These are phyloP conservation scores for Blastocystis sp. DNA, from an alignment of 352 stramenopile genomes.

Conservation along the genomic window DNA sequence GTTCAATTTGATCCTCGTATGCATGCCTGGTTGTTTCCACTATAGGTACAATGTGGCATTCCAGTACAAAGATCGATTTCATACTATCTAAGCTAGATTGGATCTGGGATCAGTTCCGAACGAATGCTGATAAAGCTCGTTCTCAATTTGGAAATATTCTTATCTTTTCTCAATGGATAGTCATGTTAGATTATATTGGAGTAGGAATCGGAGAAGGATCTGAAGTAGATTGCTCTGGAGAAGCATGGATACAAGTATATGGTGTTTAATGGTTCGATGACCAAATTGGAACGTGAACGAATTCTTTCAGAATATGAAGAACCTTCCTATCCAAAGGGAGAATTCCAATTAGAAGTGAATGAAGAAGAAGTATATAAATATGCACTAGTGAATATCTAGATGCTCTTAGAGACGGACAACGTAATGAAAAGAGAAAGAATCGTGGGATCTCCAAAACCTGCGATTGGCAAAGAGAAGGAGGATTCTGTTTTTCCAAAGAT, in stretches of 20 bases:
- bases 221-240: slow-evolving; percentile 27
- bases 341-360: slow-evolving; percentile 68
- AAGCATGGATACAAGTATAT: slow-evolving; percentile 7
- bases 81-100: not conserved
- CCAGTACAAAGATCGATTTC: slow-evolving; percentile 50
- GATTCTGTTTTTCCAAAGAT: slow-evolving; percentile 21
- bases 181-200: slow-evolving; percentile 31
- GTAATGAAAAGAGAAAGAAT: not conserved
- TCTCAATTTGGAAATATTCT: slow-evolving; percentile 46
- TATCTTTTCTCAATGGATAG: slow-evolving; percentile 44
- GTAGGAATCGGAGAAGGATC: not conserved
- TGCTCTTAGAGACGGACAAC: not conserved
- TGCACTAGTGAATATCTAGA: slow-evolving; percentile 63
- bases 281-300: slow-evolving; percentile 24
- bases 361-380: slow-evolving; percentile 66
- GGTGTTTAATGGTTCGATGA: slow-evolving; percentile 38
- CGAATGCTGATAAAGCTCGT: not conserved
- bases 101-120: slow-evolving; percentile 15
- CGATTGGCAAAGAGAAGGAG: not conserved
- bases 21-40: not conserved
- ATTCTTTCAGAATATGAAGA: slow-evolving; percentile 23
- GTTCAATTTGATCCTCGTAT: slow-evolving; percentile 16
- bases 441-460: not conserved
- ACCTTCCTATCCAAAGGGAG: not conserved
- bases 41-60: slow-evolving; percentile 34